Base-by-base conservation (phyloP, 2,329 filamentous ascomycete genomes). In the Fusarium newnesense region DNA sequence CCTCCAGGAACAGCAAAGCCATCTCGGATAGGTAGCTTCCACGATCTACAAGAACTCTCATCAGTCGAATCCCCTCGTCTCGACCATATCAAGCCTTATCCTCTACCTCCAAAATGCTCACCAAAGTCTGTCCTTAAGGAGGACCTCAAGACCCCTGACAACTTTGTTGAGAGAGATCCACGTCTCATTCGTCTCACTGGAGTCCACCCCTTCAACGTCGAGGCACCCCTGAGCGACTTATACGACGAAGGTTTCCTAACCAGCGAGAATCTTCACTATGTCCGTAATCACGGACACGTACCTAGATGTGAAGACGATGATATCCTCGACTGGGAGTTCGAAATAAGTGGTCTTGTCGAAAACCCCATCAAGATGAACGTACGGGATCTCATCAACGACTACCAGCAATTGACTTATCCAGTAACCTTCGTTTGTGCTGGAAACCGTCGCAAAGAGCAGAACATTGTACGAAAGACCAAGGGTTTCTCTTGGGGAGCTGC, bases 401-500 rank as follows among this genome's bases (percentile, higher is more conserved):
- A 93, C 76, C 91, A 95, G 61, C 94, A 97, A 79, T 88, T 94
- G 32, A 97, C 95, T 6, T 93, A 93, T 65, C 95, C 95, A 0
- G 88, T 98, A 67, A 97, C 95, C 0, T 88, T 98, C 4, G 95
- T 97, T 28, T 98, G 95, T 80, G 95, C 95, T 8, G 95, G 95
- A 3, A 98, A 98, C 81, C 88, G 95, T 67, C 89, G 95, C 37
- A 97, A 97, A 83, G 95, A 98, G 82, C 95, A 97, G 79, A 98
- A 98, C 75, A 87, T 94, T 58, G 93, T 97, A 7, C 88, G 94
- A 21, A 97, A 97, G 81, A 94, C 93, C 2, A 97, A 97, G 77
- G 95, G 95, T 0, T 98, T 98, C 83, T 97, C 94, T 5, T 98
- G 95, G 95, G 95, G 95, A 40, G 87, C 95, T 2, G 95, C 94